Evolutionary conservation across 176 grass and related monocot species (phyloP), one percentile per base, ranked within the genome.

Genomic region (Phragmites australis): DNA sequence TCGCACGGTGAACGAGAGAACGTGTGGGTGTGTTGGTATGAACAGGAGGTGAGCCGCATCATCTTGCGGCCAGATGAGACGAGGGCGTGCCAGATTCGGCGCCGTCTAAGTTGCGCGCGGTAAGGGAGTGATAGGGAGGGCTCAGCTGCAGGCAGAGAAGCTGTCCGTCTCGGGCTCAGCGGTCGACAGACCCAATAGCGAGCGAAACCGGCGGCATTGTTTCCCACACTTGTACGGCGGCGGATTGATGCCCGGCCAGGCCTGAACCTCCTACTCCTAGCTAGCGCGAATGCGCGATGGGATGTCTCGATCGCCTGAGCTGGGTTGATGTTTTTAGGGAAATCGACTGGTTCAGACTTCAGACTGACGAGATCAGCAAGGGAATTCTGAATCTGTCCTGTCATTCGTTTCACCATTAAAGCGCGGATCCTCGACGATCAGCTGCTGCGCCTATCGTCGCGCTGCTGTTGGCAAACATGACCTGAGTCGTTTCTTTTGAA

Each of bases 111-210:
- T 13, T 52, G 75, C 46, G 48, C 48, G 59, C 40, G 74, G 51
- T 65, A 64, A 59, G 39, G 83, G n/a, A 3, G 0, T 1, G 86
- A 88, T 71, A 78, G 65, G 3, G 80, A 88, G 57, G 57, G 66
- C 57, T 46, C 66, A 83, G 66, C 86, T 29, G 48, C 44, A 70
- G 53, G 81, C 26, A 85, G 82, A 39, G 77, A 31, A 6, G 62
- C 15, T 18, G 87, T 81, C 77, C 53, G 61, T 52, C 67, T 89
- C 76, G 39, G 7, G 6, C 54, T 25, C 78, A 26, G 39, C 49
- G 15, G 73, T 72, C 57, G 80, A 40, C 72, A 11, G 1, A 29
- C 22, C 78, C 2, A 60, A n/a, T 3, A 32, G 1, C 45, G 43
- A 50, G 42, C 74, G 18, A 70, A 31, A 30, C 64, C 74, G 65